phyloP scores from a whole-genome alignment of 495 filamentous ascomycete genomes.

The Durotheca rogersii region DNA sequence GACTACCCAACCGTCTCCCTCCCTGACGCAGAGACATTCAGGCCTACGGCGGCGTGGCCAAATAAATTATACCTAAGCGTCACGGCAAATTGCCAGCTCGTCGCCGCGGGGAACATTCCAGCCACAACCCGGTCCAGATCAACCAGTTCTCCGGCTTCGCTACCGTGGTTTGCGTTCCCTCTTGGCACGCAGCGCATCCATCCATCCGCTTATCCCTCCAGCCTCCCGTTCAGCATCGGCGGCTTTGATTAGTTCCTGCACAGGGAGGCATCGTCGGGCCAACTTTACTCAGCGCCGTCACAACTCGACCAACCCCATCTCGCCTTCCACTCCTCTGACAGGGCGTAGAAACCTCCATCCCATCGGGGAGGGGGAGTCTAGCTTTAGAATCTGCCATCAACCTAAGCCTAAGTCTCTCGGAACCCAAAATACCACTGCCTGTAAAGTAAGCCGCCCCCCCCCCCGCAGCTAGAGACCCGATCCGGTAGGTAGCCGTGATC shows the following conservation, averaged over 20 bases:
- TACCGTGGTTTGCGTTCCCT: slow-evolving; percentile 8
- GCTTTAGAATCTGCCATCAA: too few species aligned
- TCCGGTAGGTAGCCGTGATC: neutral
- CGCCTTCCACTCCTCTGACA: too few species aligned
- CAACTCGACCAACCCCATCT: too few species aligned
- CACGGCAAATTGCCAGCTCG: too few species aligned
- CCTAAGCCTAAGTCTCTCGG: neutral
- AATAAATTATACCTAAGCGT: too few species aligned
- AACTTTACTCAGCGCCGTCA: neutral
- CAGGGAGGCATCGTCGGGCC: neutral
- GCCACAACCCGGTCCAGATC: slow-evolving; percentile 16
- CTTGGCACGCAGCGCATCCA: slow-evolving; percentile 14
- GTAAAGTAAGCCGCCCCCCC: too few species aligned
- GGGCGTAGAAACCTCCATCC: too few species aligned
- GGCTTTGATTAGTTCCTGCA: neutral
- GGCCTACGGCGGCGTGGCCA: slow-evolving; percentile 23
- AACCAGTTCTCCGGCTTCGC: slow-evolving; percentile 14
- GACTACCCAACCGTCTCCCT: neutral
- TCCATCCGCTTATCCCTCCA: slow-evolving; percentile 4
- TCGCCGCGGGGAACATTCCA: too few species aligned
- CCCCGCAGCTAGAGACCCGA: too few species aligned
- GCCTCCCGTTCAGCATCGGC: slow-evolving; percentile 3
- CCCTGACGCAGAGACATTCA: neutral
- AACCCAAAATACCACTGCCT: neutral
- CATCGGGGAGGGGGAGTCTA: too few species aligned